Evolutionary conservation across 2,329 filamentous ascomycete species (phyloP), one percentile per base, ranked within the genome.

Genomic region (Paecilomyces formosus): DNA sequence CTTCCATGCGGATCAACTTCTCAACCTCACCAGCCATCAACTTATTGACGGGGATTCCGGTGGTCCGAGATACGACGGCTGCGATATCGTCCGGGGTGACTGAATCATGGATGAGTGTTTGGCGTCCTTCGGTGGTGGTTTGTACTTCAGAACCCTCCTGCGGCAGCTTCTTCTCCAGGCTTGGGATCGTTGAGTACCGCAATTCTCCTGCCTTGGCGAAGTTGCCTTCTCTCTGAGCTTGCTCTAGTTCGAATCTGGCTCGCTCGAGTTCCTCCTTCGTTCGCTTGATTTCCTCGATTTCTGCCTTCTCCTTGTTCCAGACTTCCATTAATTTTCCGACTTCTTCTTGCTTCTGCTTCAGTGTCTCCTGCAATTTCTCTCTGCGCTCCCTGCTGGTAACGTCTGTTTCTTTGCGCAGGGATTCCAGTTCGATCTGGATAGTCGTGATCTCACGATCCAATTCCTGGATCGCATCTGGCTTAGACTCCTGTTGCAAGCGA

Each of bases 61-160:
- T 97, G 28, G 91, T 88, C 57, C 91, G 85, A 2, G 92, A 94
- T 3, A 97, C 94, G 1, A 99, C 93, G 49, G 85, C 85, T 57
- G 91, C 92, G 67, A 99, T 97, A 66, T 99, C 94, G 67, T 97
- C 93, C 1, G 92, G 84, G 0, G 89, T 96, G n/a, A 99, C 94
- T 0, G 90, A 89, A 71, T 99, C 94, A 70, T 97, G 93, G 28
- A 97, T 86, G 13, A 97, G 79, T 2, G 83, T 83, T 58, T 86
- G 80, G 7, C 73, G 71, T 45, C 76, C 72, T 74, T 57, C 66
- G 33, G 13, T 8, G 18, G 56, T 74, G 72, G 54, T 67, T 65
- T 64, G 72, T 60, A 61, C 71, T 76, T 82, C 80, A 22, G 73
- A 73, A 12, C 85, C 85, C 56, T 97, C 92, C 67, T 88, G 84